Evolutionary conservation across 345 rosid genomes (phyloP).

Genomic region (Heritiera littoralis): DNA sequence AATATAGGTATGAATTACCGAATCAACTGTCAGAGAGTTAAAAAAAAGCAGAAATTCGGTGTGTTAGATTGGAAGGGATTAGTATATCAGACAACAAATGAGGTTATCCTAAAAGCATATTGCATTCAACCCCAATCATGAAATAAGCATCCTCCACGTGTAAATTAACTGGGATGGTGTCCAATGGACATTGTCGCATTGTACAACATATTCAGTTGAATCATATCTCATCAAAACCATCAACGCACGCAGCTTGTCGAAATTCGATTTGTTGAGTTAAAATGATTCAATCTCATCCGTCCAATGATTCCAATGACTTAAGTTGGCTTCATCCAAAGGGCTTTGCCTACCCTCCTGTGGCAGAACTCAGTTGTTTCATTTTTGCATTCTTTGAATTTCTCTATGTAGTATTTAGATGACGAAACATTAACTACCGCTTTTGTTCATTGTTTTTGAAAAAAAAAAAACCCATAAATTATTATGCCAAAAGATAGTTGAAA

Average conservation of each 20-base stretch:
- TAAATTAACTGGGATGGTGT: background rate
- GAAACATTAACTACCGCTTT: no score
- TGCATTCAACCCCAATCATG: background rate
- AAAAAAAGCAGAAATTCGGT: background rate
- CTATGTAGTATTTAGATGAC: no score
- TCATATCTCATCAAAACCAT: background rate
- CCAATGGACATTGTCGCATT: background rate
- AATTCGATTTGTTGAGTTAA: no score
- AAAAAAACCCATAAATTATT: no score
- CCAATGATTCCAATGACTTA: no score
- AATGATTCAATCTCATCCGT: no score
- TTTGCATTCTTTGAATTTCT: no score
- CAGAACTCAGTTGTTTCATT: no score
- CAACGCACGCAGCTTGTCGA: background rate
- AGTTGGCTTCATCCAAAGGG: no score
- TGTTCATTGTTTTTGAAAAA: no score
- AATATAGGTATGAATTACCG: no score
- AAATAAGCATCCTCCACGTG: background rate
- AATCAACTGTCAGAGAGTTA: background rate
- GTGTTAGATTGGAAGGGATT: background rate
- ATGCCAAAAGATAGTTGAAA: background rate
- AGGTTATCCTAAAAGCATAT: background rate
- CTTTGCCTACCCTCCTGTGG: no score
- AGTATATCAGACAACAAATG: background rate
- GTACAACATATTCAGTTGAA: constrained; percentile 1